Evolutionary conservation across 2,329 filamentous ascomycete genomes (phyloP).

Genomic region (Claviceps africana): DNA sequence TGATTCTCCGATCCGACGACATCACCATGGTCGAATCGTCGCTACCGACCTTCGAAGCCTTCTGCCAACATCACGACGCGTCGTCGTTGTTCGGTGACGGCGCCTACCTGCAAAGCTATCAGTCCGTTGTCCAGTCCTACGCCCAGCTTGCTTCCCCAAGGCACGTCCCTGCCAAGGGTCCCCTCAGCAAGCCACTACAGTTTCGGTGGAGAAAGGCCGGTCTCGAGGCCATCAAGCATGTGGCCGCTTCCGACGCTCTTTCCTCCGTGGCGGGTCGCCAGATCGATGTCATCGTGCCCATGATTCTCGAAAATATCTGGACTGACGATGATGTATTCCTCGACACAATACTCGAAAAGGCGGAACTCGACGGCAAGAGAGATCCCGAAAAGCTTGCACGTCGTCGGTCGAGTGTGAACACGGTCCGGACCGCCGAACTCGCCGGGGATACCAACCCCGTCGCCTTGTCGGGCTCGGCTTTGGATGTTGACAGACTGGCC

Average conservation of each 20-base stretch:
- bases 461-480: conserved; percentile 65
- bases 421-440: conserved; percentile 53
- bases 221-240: conserved; percentile 63
- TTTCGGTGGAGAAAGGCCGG: conserved; percentile 66
- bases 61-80: conserved; percentile 79
- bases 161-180: conserved; percentile 33
- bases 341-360: conserved; percentile 50
- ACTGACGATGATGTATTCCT: conserved; percentile 59
- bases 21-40: conserved; percentile 89
- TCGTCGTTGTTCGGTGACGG: conserved; percentile 76
- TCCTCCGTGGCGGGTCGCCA: conserved; percentile 63
- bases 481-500: conserved; percentile 76
- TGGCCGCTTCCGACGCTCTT: conserved; percentile 68
- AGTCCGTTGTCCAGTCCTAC: conserved; percentile 67
- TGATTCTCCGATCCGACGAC: conserved; percentile 72
- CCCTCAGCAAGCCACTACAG: conserved; percentile 54
- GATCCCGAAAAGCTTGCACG: conserved; percentile 50
- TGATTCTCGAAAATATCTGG: conserved; percentile 78
- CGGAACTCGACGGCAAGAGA: conserved; percentile 52
- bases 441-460: conserved; percentile 49
- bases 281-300: conserved; percentile 64
- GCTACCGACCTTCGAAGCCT: conserved; percentile 70
- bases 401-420: conserved; percentile 66
- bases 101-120: conserved; percentile 68
- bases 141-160: conserved; percentile 63